Evolutionary conservation across 225 moss, liverwort and hornwort species (phyloP).

Genomic region (Takakia lepidozioides): DNA sequence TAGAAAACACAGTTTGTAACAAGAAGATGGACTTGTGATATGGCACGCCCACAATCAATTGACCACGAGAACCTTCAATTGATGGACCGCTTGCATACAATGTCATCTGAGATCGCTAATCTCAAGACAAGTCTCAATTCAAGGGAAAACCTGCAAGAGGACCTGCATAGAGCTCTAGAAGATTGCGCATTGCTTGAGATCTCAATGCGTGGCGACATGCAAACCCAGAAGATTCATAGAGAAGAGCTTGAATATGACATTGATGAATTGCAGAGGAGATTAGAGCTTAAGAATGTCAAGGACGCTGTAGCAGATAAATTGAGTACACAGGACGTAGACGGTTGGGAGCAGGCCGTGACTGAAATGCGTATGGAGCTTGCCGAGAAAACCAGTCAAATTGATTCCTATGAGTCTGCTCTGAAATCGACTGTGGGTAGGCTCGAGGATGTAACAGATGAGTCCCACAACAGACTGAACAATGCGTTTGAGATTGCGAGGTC

Average conservation of each 20-base stretch:
- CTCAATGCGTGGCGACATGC: slow-evolving; percentile 62
- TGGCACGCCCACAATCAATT: too few species aligned
- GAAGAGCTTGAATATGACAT: slow-evolving; percentile 64
- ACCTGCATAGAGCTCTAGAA: slow-evolving; percentile 48
- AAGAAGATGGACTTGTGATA: too few species aligned
- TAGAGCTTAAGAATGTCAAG: slow-evolving; percentile 45
- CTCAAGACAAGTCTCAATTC: slow-evolving; percentile 45
- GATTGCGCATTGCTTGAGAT: slow-evolving; percentile 48
- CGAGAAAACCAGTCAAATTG: slow-evolving; percentile 46
- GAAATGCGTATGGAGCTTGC: slow-evolving; percentile 40
- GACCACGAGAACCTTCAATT: slow-evolving; percentile 78
- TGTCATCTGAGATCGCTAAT: slow-evolving; percentile 65
- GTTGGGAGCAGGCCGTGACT: slow-evolving; percentile 47
- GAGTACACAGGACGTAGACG: slow-evolving; percentile 41
- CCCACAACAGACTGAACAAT: slow-evolving; percentile 50
- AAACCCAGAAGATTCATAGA: slow-evolving; percentile 46
- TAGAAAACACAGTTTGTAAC: too few species aligned
- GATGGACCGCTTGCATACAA: slow-evolving; percentile 53
- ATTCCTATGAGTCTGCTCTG: slow-evolving; percentile 55
- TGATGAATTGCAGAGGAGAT: slow-evolving; percentile 47
- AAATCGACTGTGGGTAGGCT: slow-evolving; percentile 45
- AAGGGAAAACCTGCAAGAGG: slow-evolving; percentile 57
- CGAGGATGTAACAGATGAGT: slow-evolving; percentile 49
- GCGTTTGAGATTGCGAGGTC: slow-evolving; percentile 59
- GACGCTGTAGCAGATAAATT: slow-evolving; percentile 63